Base-by-base conservation (phyloP, 169 alveolate genomes). In the Eimeria falciformis region DNA sequence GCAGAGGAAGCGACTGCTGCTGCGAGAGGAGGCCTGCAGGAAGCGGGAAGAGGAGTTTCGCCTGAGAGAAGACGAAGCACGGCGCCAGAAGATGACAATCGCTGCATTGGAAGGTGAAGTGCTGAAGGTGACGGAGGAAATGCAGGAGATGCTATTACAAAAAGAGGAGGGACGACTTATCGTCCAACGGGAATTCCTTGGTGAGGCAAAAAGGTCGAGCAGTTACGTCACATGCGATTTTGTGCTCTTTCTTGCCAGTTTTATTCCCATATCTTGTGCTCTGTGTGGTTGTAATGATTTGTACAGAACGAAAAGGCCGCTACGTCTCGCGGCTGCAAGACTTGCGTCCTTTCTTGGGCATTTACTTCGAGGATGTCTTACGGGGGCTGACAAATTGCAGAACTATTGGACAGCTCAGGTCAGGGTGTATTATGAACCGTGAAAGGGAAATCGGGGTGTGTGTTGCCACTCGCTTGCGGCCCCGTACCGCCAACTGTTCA, bases 321-420 rank as follows among this genome's bases (percentile, higher is more conserved):
- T 77, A 77, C 46, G 62, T 77, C 18, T 77, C 66, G 11, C 86
- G 86, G 40, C 66, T 77, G 1, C 86, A 77, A 77, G 86, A 77
- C 7, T 11, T 77, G 25, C 62, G 86, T 18, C 86, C 86, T 27
- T 45, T 46, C 45, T 53, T 77, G 37, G 86, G 86, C 23, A 11
- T 66, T 33, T 40, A 46, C 33, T 77, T 46, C 66, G 23, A 43
- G n/a, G 86, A 77, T 11, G 58, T 77, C 46, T 7, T 77, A 5
- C 86, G 86, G 21, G 86, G 62, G 0, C 68, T 77, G 3, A 77
- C 66, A 37, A 53, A 25, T 14, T 77, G 86, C 66, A 11, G 86
- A 43, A 77, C 86, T 9, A 53, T 47, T 12, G 86, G 69, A 7
- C 86, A 77, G 66, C 68, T 77, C 23, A 77, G 86, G 86, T 77